Conservation (phyloP, 129 eudicot species). For the Arctium lappa region DNA sequence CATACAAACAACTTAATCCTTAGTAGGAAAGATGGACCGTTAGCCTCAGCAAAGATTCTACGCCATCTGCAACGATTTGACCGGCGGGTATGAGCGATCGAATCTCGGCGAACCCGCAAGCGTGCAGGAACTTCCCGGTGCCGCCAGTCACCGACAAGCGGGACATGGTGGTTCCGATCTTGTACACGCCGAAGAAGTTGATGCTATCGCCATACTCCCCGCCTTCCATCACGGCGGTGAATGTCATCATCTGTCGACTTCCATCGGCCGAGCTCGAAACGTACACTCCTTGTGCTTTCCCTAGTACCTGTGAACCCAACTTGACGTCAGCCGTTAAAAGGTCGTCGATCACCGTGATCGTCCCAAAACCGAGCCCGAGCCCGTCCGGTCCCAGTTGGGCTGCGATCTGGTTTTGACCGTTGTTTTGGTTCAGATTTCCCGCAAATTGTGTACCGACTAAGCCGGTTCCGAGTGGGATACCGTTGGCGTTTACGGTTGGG, state of each 20-base stretch:
- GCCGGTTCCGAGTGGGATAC: conserved; percentile 86
- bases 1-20: conserved; percentile 10
- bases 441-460: conserved; percentile 71
- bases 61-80: conserved; percentile 78
- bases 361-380: conserved; percentile 88
- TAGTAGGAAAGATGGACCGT: conserved; percentile 67
- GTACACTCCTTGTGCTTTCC: conserved; percentile 92
- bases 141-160: conserved; percentile 86
- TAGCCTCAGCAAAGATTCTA: conserved; percentile 80
- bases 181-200: conserved; percentile 81
- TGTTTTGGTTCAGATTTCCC: conserved; percentile 34
- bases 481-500: conserved; percentile 67
- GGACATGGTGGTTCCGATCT: conserved; percentile 83
- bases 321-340: conserved; percentile 65
- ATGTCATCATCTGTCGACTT: conserved; percentile 86
- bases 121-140: conserved; percentile 82
- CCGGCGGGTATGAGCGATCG: conserved; percentile 88
- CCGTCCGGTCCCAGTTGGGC: conserved; percentile 85
- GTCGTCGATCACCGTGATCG: conserved; percentile 92
- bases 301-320: conserved; percentile 65
- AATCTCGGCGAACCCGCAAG: conserved; percentile 94
- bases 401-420: conserved; percentile 19
- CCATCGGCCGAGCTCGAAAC: conserved; percentile 93
- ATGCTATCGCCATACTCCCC: conserved; percentile 90
- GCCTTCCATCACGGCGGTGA: conserved; percentile 92